Evolutionary conservation across 1,284 basidiomycete species (phyloP).

Genomic region (Trametes sp.): DNA sequence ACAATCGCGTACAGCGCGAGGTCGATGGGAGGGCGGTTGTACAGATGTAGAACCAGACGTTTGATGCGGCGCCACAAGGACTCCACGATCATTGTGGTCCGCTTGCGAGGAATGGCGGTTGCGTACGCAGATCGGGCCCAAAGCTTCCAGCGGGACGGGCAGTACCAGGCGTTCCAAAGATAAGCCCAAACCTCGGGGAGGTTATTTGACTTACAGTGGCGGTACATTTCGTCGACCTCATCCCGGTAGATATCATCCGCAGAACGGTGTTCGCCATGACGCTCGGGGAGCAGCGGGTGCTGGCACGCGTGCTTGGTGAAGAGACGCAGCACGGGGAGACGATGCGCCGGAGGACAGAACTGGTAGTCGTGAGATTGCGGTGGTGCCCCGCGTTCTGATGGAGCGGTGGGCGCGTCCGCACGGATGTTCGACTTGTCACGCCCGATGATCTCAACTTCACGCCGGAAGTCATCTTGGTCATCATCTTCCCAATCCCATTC

Average conservation of each 20-base stretch:
- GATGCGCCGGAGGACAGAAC: constrained; percentile 5
- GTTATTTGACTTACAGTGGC: not conserved
- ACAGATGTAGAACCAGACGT: not conserved
- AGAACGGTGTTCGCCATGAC: not conserved
- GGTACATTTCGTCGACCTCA: not conserved
- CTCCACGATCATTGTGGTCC: not conserved
- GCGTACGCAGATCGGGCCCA: not conserved
- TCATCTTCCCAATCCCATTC: not conserved
- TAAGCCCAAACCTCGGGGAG: not conserved
- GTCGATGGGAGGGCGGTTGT: not conserved
- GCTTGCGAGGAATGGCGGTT: not conserved
- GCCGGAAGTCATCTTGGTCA: constrained; percentile 3
- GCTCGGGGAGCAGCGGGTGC: not conserved
- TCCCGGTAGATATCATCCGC: not conserved
- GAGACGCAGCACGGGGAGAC: not conserved
- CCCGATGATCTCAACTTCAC: constrained; percentile 4
- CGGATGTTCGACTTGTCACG: not conserved
- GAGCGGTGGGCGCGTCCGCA: not conserved
- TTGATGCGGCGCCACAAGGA: not conserved
- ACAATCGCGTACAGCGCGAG: not conserved
- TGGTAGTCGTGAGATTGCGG: not conserved
- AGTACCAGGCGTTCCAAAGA: not conserved
- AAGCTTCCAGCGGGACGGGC: not conserved
- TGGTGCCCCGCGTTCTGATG: not conserved
- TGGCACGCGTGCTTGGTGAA: not conserved